Conservation (phyloP, 371 early-diverging fungal species). For the Lichtheimia hyalospora region DNA sequence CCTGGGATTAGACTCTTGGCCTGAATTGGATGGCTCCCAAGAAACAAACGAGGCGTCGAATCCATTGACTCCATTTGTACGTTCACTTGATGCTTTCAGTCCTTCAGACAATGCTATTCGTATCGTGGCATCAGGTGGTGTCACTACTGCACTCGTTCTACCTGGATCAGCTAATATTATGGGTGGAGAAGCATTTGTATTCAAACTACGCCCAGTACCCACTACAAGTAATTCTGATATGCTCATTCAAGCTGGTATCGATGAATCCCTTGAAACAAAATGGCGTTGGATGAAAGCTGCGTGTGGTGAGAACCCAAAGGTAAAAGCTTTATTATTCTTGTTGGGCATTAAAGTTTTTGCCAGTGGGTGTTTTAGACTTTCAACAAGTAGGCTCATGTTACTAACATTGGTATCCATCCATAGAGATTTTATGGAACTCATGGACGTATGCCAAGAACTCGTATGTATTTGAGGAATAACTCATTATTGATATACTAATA, state of each 20-base stretch:
- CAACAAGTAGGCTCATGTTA: too few species aligned
- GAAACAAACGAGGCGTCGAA: slow-evolving; percentile 70
- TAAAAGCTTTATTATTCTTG: too few species aligned
- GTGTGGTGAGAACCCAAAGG: slow-evolving; percentile 71
- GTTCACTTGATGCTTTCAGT: slow-evolving; percentile 57
- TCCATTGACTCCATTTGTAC: slow-evolving; percentile 59
- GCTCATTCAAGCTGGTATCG: slow-evolving; percentile 55
- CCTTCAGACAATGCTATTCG: slow-evolving; percentile 62
- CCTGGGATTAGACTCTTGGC: slow-evolving; percentile 66
- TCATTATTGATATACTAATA: not conserved
- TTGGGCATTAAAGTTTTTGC: too few species aligned
- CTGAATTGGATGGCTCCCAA: slow-evolving; percentile 42
- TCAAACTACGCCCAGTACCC: slow-evolving; percentile 55
- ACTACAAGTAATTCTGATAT: slow-evolving; percentile 62
- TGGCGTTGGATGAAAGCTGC: slow-evolving; percentile 83
- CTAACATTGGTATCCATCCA: not conserved
- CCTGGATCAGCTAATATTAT: slow-evolving; percentile 75
- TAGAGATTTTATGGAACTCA: slow-evolving; percentile 12
- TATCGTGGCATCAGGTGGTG: slow-evolving; percentile 70
- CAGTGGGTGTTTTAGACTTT: too few species aligned
- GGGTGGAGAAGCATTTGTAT: slow-evolving; percentile 75
- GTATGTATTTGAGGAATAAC: slow-evolving; percentile 11
- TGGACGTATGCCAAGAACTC: slow-evolving; percentile 34
- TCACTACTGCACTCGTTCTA: slow-evolving; percentile 70
- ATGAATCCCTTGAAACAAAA: slow-evolving; percentile 17